These are phyloP conservation scores for Colletotrichum ledebouriae DNA, from an alignment of 2,329 filamentous ascomycete species.

Conservation along the genomic window DNA sequence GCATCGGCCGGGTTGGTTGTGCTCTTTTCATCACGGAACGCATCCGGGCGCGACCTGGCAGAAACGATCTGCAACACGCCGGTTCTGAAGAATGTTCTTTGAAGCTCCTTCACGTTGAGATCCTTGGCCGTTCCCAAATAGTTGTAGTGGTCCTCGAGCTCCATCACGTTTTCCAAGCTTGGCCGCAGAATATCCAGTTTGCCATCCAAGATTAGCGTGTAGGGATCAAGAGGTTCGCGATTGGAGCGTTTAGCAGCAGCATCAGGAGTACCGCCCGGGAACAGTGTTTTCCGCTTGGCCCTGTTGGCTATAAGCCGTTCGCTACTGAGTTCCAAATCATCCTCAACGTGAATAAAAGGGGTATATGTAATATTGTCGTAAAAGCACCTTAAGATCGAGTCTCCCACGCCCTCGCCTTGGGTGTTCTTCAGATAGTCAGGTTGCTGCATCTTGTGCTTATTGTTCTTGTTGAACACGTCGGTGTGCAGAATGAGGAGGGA, in stretches of 20 bases:
- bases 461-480: slow-evolving; percentile 99
- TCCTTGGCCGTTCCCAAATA: slow-evolving; percentile 83
- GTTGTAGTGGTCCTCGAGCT: slow-evolving; percentile 90
- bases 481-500: slow-evolving; percentile 96
- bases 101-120: slow-evolving; percentile 84
- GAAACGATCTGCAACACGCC: slow-evolving; percentile 96
- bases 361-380: slow-evolving; percentile 99
- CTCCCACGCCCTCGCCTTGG: slow-evolving; percentile 89
- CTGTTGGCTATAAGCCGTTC: slow-evolving; percentile 80
- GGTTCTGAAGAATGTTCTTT: slow-evolving; percentile 91
- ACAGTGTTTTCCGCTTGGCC: slow-evolving; percentile 76
- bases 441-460: slow-evolving; percentile 99
- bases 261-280: slow-evolving; percentile 75
- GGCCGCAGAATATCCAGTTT: slow-evolving; percentile 87
- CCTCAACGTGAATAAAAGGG: slow-evolving; percentile 97
- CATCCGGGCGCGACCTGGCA: slow-evolving; percentile 90
- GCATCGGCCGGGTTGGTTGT: slow-evolving; percentile 87
- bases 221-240: slow-evolving; percentile 94
- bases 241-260: slow-evolving; percentile 69
- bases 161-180: slow-evolving; percentile 91
- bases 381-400: slow-evolving; percentile 94
- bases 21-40: slow-evolving; percentile 91
- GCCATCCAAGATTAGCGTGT: slow-evolving; percentile 91
- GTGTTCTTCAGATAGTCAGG: slow-evolving; percentile 96
- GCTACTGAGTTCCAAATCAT: slow-evolving; percentile 84